Conservation (phyloP, 179 eudicot species). For the Amaranthus tricolor region DNA sequence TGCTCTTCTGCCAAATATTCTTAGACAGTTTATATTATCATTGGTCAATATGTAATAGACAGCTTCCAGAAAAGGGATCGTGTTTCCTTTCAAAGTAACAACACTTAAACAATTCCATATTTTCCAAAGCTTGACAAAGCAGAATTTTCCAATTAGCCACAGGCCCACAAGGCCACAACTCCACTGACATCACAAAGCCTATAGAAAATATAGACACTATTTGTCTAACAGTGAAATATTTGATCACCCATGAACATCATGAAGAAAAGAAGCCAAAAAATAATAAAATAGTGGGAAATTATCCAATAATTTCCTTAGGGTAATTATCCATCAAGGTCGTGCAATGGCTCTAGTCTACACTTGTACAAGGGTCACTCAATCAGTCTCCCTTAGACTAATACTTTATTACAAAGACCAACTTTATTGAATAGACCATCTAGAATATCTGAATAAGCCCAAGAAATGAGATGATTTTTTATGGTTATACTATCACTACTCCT, state of each 20-base stretch:
- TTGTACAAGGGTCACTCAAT: background rate
- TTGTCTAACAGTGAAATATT: background rate
- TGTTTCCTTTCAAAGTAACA: background rate
- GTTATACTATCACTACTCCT: background rate
- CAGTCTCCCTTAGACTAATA: slow-evolving; percentile 5
- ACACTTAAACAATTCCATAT: background rate
- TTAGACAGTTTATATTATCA: background rate
- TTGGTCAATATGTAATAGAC: background rate
- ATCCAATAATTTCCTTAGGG: background rate
- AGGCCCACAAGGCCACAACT: background rate
- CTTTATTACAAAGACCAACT: background rate
- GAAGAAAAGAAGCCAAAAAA: background rate
- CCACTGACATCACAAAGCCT: background rate
- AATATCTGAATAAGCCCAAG: background rate
- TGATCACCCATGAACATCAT: background rate
- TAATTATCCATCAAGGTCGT: background rate
- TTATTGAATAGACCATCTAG: background rate
- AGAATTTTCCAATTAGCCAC: background rate
- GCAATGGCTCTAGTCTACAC: background rate
- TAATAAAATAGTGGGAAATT: background rate
- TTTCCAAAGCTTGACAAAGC: background rate
- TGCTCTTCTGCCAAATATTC: no score
- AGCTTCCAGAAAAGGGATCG: background rate
- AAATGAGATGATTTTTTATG: background rate
- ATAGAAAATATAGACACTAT: background rate